phyloP scores from a whole-genome alignment of 352 stramenopile genomes.

The Phytopythium litorale region DNA sequence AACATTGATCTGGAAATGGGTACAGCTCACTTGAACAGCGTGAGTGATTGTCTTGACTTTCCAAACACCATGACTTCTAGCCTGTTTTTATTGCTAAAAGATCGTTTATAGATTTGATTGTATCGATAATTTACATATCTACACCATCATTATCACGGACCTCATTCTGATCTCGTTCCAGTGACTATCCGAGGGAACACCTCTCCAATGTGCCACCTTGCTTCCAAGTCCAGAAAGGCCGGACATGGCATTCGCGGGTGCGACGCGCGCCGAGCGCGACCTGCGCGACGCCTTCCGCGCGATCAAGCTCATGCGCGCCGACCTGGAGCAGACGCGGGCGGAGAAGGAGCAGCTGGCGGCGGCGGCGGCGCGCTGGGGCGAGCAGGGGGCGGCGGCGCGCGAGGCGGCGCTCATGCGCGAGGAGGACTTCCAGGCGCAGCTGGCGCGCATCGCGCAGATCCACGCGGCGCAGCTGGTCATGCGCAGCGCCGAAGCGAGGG shows the following conservation, averaged over 20 bases:
- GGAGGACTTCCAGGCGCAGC: conserved; percentile 1
- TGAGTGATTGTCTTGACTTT: not conserved
- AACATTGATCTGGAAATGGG: not conserved
- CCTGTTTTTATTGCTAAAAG: no score
- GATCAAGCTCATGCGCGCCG: conserved; percentile 36
- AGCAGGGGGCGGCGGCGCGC: not conserved
- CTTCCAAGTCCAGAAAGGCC: not conserved
- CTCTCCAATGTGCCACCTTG: no score
- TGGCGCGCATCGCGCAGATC: not conserved
- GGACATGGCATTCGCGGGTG: not conserved
- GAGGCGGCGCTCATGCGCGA: not conserved
- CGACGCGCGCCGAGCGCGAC: conserved; percentile 29
- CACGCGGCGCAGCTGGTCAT: not conserved
- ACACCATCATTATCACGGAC: no score
- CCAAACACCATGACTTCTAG: no score
- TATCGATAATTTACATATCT: no score
- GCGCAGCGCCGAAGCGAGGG: not conserved
- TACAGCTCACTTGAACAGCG: not conserved
- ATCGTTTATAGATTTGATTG: no score
- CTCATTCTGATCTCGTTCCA: no score
- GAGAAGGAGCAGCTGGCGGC: conserved; percentile 29
- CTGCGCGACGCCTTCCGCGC: conserved; percentile 47
- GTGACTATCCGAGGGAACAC: no score
- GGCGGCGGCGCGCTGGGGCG: conserved; percentile 1
- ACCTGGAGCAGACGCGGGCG: conserved; percentile 31